These are phyloP conservation scores for Thymus quinquecostatus DNA, from an alignment of 257 asterid genomes.

Conservation along the genomic window DNA sequence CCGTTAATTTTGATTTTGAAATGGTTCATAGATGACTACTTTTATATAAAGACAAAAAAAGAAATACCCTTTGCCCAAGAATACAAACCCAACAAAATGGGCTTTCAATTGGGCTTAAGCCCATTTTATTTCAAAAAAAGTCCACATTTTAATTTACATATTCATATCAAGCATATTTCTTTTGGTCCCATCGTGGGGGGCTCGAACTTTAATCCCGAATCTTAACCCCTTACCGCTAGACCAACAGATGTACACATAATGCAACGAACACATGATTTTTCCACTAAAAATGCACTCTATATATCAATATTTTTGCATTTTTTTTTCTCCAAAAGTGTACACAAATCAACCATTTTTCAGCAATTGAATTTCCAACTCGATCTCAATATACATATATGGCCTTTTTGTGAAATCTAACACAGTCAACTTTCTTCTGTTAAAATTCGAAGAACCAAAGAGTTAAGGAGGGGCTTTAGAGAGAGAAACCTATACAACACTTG, in stretches of 20 bases:
- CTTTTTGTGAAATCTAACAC: constrained; percentile 36
- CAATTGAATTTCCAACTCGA: constrained; percentile 35
- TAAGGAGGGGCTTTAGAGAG: constrained; percentile 44
- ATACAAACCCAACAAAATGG: neutral
- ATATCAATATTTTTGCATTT: neutral
- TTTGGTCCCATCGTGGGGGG: too few relatives aligned
- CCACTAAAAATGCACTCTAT: too few relatives aligned
- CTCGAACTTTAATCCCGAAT: too few relatives aligned
- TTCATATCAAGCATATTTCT: too few relatives aligned
- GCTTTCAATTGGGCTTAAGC: neutral
- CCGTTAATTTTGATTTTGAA: too few relatives aligned
- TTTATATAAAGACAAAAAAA: too few relatives aligned
- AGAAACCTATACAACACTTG: constrained; percentile 61
- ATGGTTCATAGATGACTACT: too few relatives aligned
- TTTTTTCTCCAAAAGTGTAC: constrained; percentile 16
- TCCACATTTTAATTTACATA: neutral
- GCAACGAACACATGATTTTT: neutral
- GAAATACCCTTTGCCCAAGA: too few relatives aligned
- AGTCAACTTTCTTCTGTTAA: constrained; percentile 75
- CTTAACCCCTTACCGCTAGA: too few relatives aligned
- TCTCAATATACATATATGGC: constrained; percentile 55
- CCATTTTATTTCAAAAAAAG: neutral
- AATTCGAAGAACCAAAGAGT: constrained; percentile 74
- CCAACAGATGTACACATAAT: neutral
- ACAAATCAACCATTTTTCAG: constrained; percentile 37